Percentiles rank a stretch among this genome's conserved stretches.
Conservation (phyloP, 306 rosid genomes). For the Potentilla sterilis region DNA sequence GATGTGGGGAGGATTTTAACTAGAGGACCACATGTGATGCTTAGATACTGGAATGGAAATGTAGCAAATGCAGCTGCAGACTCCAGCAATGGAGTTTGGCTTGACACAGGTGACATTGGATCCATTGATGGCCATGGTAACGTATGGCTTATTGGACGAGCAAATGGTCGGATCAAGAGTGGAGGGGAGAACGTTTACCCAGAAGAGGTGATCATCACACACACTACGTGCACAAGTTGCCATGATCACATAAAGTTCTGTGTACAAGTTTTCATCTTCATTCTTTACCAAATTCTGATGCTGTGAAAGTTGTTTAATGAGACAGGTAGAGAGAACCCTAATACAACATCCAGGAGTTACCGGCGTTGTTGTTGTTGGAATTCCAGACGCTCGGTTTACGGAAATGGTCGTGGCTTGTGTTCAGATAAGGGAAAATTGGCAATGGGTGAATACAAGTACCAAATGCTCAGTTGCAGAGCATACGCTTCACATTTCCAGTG, state of each 20-base stretch:
- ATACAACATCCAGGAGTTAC: constrained; percentile 68
- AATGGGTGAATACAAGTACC: constrained; percentile 40
- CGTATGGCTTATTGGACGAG: constrained; percentile 78
- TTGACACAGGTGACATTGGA: constrained; percentile 91
- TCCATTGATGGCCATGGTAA: constrained; percentile 61
- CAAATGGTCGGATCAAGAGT: constrained; percentile 74
- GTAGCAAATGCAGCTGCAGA: constrained; percentile 28
- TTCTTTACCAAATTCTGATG: not conserved
- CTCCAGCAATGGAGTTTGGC: constrained; percentile 50
- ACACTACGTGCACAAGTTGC: not conserved
- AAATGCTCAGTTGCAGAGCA: constrained; percentile 26
- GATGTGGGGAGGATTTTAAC: constrained; percentile 70
- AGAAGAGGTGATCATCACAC: constrained; percentile 59
- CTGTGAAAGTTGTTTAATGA: constrained; percentile 17
- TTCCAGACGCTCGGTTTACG: constrained; percentile 61
- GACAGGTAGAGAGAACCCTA: constrained; percentile 70
- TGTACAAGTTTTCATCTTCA: not conserved
- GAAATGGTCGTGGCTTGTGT: constrained; percentile 75
- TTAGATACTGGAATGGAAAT: constrained; percentile 68
- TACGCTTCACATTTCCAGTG: constrained; percentile 40
- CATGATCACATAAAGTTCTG: not conserved
- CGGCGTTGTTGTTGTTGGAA: constrained; percentile 60
- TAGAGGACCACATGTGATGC: constrained; percentile 93
- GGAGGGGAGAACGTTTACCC: constrained; percentile 95
- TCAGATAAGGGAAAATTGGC: constrained; percentile 53